These are phyloP conservation scores for Pachyrhizus erosus DNA, from an alignment of 306 rosid species.

Conservation along the genomic window DNA sequence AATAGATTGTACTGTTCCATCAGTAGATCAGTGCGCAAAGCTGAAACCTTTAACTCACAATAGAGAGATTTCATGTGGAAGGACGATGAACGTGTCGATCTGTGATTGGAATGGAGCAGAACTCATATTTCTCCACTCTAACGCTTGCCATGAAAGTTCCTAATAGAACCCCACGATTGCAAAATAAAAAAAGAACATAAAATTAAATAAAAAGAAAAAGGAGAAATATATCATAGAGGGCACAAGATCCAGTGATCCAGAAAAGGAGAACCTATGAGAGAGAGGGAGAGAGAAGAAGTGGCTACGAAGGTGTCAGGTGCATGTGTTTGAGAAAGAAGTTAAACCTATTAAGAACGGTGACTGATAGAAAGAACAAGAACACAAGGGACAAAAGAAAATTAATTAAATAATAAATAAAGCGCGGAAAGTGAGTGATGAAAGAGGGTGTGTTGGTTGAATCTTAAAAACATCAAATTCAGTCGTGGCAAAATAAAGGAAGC, in stretches of 20 bases:
- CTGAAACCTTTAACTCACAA: conserved; percentile 44
- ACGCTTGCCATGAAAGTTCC: not conserved
- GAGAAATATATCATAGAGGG: not conserved
- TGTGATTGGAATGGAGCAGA: conserved; percentile 28
- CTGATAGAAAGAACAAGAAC: conserved; percentile 3
- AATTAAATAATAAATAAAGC: not conserved
- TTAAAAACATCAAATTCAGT: conserved; percentile 48
- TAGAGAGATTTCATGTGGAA: conserved; percentile 12
- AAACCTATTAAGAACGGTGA: conserved; percentile 28
- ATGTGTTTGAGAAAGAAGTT: conserved; percentile 38
- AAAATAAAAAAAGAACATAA: not conserved
- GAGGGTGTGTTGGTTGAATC: conserved; percentile 39
- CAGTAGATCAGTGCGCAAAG: conserved; percentile 26
- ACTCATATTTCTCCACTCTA: not conserved
- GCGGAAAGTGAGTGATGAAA: conserved; percentile 34
- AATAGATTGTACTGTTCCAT: conserved; percentile 53
- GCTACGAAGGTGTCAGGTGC: conserved; percentile 37
- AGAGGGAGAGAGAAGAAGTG: not conserved
- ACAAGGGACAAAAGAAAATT: not conserved
- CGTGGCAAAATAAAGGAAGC: conserved; percentile 36
- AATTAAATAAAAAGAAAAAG: not conserved
- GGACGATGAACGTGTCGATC: conserved; percentile 53
- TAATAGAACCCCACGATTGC: not conserved
- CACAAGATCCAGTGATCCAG: conserved; percentile 38
- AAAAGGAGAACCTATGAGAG: conserved; percentile 17